A percentile compares a stretch with the other conserved stretches of the same genome.
phyloP scores from a whole-genome alignment of 1,284 basidiomycete genomes.

The Cryptococcus sp. region DNA sequence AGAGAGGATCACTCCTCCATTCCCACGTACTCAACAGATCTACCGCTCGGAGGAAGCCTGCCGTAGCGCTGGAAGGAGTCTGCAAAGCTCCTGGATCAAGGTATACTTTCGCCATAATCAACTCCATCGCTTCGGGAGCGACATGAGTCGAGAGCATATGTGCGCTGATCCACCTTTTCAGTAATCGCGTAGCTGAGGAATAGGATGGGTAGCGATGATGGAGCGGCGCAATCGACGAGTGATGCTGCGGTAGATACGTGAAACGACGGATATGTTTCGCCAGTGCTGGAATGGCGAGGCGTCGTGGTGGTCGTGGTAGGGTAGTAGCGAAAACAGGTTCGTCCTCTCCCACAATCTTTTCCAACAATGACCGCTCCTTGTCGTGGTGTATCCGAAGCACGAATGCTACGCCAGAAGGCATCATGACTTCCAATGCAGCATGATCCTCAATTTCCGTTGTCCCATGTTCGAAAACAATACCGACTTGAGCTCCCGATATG shows the following conservation, averaged over 20 bases:
- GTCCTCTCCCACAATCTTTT: constrained; percentile 61
- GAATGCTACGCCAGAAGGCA: constrained; percentile 85
- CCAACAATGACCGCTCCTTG: constrained; percentile 76
- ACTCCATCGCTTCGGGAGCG: constrained; percentile 69
- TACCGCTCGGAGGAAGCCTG: constrained; percentile 79
- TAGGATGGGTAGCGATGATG: constrained; percentile 79
- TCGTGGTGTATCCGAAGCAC: constrained; percentile 82
- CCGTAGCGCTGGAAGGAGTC: constrained; percentile 55
- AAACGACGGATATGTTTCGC: constrained; percentile 70
- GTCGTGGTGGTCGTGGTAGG: constrained; percentile 45
- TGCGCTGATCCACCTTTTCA: constrained; percentile 88
- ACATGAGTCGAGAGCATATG: constrained; percentile 76
- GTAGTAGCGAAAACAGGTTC: constrained; percentile 40
- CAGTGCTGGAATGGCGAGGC: constrained; percentile 63
- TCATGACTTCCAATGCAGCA: constrained; percentile 73
- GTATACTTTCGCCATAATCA: constrained; percentile 70
- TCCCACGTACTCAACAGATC: constrained; percentile 79
- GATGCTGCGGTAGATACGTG: constrained; percentile 77
- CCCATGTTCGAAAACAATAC: constrained; percentile 61
- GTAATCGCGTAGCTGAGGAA: constrained; percentile 78
- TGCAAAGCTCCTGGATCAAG: constrained; percentile 51
- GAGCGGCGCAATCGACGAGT: constrained; percentile 76
- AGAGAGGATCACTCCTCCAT: constrained; percentile 62
- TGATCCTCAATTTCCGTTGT: constrained; percentile 68
- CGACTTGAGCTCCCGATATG: constrained; percentile 57